Evolutionary conservation across 2,329 filamentous ascomycete genomes (phyloP), one percentile per base, ranked within the genome.

Genomic region (Aspergillus jensenii): DNA sequence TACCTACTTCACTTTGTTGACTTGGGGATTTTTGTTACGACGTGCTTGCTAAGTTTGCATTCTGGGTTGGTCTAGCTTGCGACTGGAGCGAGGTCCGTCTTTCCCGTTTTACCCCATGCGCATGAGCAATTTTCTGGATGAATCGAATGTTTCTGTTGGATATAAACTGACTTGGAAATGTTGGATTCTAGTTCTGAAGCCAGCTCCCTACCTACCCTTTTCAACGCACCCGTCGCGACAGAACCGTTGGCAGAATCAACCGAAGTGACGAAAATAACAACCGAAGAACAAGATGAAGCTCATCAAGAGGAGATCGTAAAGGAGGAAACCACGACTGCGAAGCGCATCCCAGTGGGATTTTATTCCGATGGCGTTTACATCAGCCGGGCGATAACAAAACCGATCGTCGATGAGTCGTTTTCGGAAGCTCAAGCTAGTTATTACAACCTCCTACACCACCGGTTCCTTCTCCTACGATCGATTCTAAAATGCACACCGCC

Each of bases 351-450:
- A 17, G 76, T 83, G 55, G 89, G 88, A 11, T 87, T 85, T 68
- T 95, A 90, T 71, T 79, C 86, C 15, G 90, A 96, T 65, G 92
- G 91, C 49, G 89, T 90, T 39, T 96, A 91, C 71, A 85, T 88
- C 23, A 89, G 87, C 4, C 50, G 56, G 14, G n/a, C 57, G 23
- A 27, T 39, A 71, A 45, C 60, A 61, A 15, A 70, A 35, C 19
- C 54, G 17, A n/a, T 35, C 23, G 45, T 59, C 62, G 12, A 70
- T 11, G 70, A 72, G 23, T 64, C 69, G 14, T 72, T 77, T 17
- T 60, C 71, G n/a, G 73, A 77, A 55, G 82, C 90, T 0, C 84
- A 86, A 71, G 77, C 86, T 25, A 83, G 83, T 41, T 96, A 91
- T 74, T 90, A 89, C 68, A 74, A 80, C 41, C 82, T 85, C 2